phyloP scores from a whole-genome alignment of 352 stramenopile species.

The Pythium coloratum region DNA sequence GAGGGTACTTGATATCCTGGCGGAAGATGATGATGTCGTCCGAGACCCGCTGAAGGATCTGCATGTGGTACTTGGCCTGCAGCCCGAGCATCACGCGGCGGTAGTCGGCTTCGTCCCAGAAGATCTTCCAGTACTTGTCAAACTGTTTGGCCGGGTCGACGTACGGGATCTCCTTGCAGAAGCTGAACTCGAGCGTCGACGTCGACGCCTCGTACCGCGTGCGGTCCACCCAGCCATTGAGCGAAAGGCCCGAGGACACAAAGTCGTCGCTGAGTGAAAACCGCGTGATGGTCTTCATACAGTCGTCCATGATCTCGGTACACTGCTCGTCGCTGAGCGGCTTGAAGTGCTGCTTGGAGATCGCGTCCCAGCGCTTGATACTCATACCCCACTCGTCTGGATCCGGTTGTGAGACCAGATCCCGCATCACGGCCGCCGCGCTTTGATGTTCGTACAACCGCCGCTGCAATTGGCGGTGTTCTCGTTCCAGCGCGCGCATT shows the following conservation, averaged over 20 bases:
- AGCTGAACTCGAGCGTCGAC: slow-evolving; percentile 25
- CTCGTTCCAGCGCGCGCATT: slow-evolving; percentile 23
- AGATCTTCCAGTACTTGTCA: slow-evolving; percentile 26
- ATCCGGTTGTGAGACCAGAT: slow-evolving; percentile 14
- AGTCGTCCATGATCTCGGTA: slow-evolving; percentile 16
- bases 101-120: slow-evolving; percentile 23
- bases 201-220: slow-evolving; percentile 20
- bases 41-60: slow-evolving; percentile 25
- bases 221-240: slow-evolving; percentile 27
- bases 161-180: slow-evolving; percentile 20
- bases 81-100: slow-evolving; percentile 22
- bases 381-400: slow-evolving; percentile 22
- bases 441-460: slow-evolving; percentile 20
- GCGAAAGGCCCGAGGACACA: slow-evolving; percentile 14
- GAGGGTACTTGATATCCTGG: slow-evolving; percentile 29
- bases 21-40: slow-evolving; percentile 28
- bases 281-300: slow-evolving; percentile 27
- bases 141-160: slow-evolving; percentile 18
- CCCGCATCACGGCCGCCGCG: slow-evolving; percentile 18
- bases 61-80: slow-evolving; percentile 25
- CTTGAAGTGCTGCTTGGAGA: slow-evolving; percentile 18
- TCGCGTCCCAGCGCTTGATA: slow-evolving; percentile 24
- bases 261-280: slow-evolving; percentile 26
- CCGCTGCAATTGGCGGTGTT: slow-evolving; percentile 20
- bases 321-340: slow-evolving; percentile 9